Conservation (phyloP, 2,329 filamentous ascomycete species). For the Scedosporium apiospermum region DNA sequence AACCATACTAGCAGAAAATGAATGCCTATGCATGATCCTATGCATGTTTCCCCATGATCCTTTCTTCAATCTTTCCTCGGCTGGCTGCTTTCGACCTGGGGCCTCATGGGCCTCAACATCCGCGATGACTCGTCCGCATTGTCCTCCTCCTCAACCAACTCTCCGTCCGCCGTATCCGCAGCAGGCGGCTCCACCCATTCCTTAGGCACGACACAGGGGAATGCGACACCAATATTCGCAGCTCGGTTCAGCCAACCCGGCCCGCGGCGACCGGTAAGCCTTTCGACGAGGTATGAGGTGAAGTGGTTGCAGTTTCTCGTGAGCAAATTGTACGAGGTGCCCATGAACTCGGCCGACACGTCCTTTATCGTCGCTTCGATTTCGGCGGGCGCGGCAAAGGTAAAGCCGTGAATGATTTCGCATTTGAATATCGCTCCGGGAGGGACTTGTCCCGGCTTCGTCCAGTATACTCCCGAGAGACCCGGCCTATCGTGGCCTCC, state of each 20-base stretch:
- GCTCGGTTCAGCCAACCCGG: conserved; percentile 75
- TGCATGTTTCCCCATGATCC: background rate
- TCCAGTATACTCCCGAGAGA: conserved; percentile 77
- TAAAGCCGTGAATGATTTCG: conserved; percentile 72
- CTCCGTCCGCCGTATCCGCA: conserved; percentile 62
- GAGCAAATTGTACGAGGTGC: conserved; percentile 70
- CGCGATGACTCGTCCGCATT: conserved; percentile 42
- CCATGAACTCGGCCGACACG: conserved; percentile 64
- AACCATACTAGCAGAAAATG: background rate
- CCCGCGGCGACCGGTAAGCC: conserved; percentile 59
- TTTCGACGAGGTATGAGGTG: conserved; percentile 64
- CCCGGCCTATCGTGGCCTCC: conserved; percentile 66
- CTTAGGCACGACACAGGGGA: conserved; percentile 73
- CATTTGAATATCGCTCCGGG: conserved; percentile 69
- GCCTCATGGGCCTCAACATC: conserved; percentile 41
- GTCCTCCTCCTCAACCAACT: conserved; percentile 50
- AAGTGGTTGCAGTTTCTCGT: conserved; percentile 88
- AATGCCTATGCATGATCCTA: background rate
- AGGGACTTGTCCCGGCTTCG: conserved; percentile 59
- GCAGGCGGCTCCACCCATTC: conserved; percentile 78
- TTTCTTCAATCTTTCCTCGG: background rate
- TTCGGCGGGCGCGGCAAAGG: conserved; percentile 57
- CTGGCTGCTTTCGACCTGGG: conserved; percentile 16
- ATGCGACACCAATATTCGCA: conserved; percentile 69
- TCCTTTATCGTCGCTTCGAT: conserved; percentile 60